Percentiles rank a stretch among this genome's conserved stretches.
Evolutionary conservation across 1,284 basidiomycete species (phyloP).

Genomic region (Abortiporus biennis): DNA sequence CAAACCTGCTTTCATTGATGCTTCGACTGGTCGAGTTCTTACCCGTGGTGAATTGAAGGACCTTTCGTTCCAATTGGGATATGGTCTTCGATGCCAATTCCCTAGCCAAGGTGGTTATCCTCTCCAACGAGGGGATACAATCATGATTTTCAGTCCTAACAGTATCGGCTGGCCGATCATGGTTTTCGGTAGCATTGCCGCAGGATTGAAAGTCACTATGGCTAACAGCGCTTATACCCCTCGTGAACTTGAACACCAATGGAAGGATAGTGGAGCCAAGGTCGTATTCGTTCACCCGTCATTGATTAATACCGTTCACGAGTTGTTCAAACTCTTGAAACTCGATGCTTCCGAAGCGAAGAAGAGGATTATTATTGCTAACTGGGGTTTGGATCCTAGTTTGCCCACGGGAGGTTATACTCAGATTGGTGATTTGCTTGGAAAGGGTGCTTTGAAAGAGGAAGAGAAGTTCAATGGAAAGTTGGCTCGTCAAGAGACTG

Average conservation of each 20-base stretch:
- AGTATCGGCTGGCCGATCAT: conserved; percentile 37
- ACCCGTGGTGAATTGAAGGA: conserved; percentile 50
- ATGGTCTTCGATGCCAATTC: conserved; percentile 40
- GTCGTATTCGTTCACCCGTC: conserved; percentile 36
- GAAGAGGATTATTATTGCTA: conserved; percentile 22
- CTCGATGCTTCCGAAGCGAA: conserved; percentile 21
- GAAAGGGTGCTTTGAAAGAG: conserved; percentile 8
- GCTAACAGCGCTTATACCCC: conserved; percentile 31
- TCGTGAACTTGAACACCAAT: conserved; percentile 24
- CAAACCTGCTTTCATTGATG: conserved; percentile 61
- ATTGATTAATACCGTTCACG: conserved; percentile 26
- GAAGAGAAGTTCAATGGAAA: conserved; percentile 14
- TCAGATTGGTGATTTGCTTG: conserved; percentile 10
- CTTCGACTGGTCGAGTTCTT: conserved; percentile 47
- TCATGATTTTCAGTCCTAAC: conserved; percentile 35
- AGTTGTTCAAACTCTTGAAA: conserved; percentile 25
- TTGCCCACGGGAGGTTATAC: conserved; percentile 2
- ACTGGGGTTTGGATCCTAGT: conserved; percentile 11
- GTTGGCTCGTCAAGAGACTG: conserved; percentile 26
- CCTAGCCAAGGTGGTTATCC: conserved; percentile 15
- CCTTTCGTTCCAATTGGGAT: conserved; percentile 48
- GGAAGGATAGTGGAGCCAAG: conserved; percentile 32
- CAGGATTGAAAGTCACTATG: conserved; percentile 28
- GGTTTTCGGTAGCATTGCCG: conserved; percentile 30
- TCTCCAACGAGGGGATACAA: conserved; percentile 32